A percentile compares a stretch with the other conserved stretches of the same genome.
These are phyloP conservation scores for Moricandia arvensis DNA, from an alignment of 345 rosid genomes.

Conservation along the genomic window DNA sequence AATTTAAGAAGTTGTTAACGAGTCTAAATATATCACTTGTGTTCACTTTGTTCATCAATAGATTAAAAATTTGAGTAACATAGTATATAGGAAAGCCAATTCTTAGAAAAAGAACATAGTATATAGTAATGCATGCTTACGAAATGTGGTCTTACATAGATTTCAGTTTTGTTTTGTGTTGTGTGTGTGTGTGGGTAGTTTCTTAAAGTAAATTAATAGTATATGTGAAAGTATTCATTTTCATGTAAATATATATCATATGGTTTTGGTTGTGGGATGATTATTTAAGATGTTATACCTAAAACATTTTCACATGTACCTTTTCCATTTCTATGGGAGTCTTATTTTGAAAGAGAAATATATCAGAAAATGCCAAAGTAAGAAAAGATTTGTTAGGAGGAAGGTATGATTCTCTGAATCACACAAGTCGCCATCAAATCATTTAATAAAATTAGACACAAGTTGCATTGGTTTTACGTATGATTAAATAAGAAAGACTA, in stretches of 20 bases:
- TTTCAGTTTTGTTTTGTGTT: background rate
- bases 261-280: background rate
- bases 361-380: constrained; percentile 30
- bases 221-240: background rate
- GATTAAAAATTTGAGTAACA: background rate
- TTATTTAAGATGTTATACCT: background rate
- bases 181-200: background rate
- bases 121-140: background rate
- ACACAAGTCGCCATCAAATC: constrained; percentile 34
- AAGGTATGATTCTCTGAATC: constrained; percentile 34
- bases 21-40: background rate
- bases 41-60: background rate
- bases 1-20: background rate
- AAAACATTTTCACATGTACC: constrained; percentile 31
- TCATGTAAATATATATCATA: background rate
- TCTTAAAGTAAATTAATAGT: background rate
- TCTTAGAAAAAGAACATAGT: no score
- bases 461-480: constrained; percentile 15
- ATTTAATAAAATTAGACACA: background rate
- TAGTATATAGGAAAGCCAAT: no score
- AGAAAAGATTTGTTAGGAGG: constrained; percentile 37
- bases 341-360: background rate
- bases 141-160: background rate
- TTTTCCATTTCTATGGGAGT: constrained; percentile 35
- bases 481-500: background rate